A percentile compares a stretch with the other conserved stretches of the same genome.
phyloP scores from a whole-genome alignment of 2,329 filamentous ascomycete genomes.

The Sarocladium brachiariae region DNA sequence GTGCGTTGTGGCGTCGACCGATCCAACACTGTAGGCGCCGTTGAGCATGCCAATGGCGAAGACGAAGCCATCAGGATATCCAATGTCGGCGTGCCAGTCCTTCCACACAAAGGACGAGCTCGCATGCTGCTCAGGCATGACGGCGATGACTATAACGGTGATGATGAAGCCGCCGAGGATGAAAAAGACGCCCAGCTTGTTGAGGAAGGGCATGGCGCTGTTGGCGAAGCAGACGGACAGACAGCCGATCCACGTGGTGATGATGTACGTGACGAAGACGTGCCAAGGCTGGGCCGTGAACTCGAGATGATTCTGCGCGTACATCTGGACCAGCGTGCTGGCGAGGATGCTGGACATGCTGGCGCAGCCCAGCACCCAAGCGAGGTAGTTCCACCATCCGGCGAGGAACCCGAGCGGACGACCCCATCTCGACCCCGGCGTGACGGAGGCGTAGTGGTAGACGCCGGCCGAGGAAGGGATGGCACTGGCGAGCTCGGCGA shows the following conservation, averaged over 20 bases:
- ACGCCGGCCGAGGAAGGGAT: conserved; percentile 56
- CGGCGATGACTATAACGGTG: conserved; percentile 47
- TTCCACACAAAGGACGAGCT: conserved; percentile 31
- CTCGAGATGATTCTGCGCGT: conserved; percentile 31
- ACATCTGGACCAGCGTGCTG: conserved; percentile 37
- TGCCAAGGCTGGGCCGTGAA: conserved; percentile 34
- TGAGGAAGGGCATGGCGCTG: conserved; percentile 42
- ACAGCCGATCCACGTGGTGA: conserved; percentile 32
- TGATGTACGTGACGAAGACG: conserved; percentile 34
- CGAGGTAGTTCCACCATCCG: conserved; percentile 39
- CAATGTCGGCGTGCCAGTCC: conserved; percentile 31
- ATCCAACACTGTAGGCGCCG: conserved; percentile 61
- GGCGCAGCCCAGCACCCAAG: conserved; percentile 32
- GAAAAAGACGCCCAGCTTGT: conserved; percentile 44
- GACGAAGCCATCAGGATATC: conserved; percentile 34
- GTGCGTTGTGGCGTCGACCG: conserved; percentile 58
- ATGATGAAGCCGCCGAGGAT: conserved; percentile 47
- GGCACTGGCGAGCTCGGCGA: conserved; percentile 54
- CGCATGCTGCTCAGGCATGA: conserved; percentile 36
- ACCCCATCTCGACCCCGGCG: conserved; percentile 43
- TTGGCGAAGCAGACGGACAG: conserved; percentile 46
- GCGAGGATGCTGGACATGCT: conserved; percentile 34
- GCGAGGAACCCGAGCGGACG: conserved; percentile 40
- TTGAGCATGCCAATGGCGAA: conserved; percentile 45
- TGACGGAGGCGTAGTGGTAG: conserved; percentile 56